These are phyloP conservation scores for Psidium friedrichsthalianum DNA, from an alignment of 345 rosid genomes.

Conservation along the genomic window DNA sequence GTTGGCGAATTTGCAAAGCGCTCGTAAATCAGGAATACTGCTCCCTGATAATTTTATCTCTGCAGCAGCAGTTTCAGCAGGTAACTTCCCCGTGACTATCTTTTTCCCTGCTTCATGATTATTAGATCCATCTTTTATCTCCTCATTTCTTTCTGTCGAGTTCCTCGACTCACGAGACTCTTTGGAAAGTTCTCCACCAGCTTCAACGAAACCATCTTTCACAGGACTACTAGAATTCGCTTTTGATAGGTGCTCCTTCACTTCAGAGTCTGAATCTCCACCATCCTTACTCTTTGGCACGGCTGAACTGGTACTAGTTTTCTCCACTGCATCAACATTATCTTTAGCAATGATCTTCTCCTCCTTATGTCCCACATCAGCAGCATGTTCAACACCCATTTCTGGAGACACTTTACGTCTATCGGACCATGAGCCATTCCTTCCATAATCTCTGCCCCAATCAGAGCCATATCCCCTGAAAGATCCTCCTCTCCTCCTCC, in stretches of 20 bases:
- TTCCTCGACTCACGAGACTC: conserved; percentile 17
- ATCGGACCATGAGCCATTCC: conserved; percentile 68
- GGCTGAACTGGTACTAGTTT: conserved; percentile 28
- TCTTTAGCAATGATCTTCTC: conserved; percentile 47
- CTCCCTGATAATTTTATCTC: conserved; percentile 27
- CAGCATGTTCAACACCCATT: conserved; percentile 39
- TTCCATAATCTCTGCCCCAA: conserved; percentile 57
- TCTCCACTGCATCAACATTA: conserved; percentile 38
- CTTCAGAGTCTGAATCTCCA: conserved; percentile 37
- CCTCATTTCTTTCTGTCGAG: conserved; percentile 27
- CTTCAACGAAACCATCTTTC: conserved; percentile 20
- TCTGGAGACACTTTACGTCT: conserved; percentile 27
- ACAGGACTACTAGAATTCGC: conserved; percentile 33
- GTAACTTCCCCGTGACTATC: conserved; percentile 20
- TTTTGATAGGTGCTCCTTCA: conserved; percentile 39
- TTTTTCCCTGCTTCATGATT: conserved; percentile 32
- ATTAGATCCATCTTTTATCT: conserved; percentile 19
- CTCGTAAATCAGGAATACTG: conserved; percentile 42
- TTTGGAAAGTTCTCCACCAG: conserved; percentile 37
- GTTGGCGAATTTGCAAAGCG: conserved; percentile 67
- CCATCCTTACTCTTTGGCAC: conserved; percentile 37
- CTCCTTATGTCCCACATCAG: conserved; percentile 36
- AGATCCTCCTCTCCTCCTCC: conserved; percentile 58
- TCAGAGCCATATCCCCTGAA: conserved; percentile 41
- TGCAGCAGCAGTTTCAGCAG: conserved; percentile 6